phyloP scores from a whole-genome alignment of 352 stramenopile genomes.

The Aphanomyces invadans region DNA sequence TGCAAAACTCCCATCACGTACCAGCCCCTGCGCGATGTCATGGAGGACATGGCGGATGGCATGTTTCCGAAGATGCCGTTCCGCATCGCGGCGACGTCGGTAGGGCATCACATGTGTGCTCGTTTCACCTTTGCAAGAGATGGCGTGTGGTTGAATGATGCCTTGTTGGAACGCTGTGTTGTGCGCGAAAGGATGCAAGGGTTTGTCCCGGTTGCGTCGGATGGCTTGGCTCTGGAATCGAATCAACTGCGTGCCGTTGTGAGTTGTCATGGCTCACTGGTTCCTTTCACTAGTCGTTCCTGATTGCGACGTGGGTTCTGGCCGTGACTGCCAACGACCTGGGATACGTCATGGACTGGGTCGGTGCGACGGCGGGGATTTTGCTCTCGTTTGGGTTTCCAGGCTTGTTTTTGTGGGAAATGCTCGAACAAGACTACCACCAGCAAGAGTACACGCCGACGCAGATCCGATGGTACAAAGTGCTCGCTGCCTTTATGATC shows the following conservation, averaged over 20 bases:
- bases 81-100: conserved; percentile 31
- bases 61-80: conserved; percentile 35
- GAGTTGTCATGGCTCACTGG: no score
- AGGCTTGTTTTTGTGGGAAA: conserved; percentile 67
- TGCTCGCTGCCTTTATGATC: conserved; percentile 18
- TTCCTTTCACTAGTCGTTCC: conserved; percentile 63
- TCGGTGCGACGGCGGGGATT: conserved; percentile 63
- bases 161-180: no score
- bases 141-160: no score
- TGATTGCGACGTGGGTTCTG: conserved; percentile 53
- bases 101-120: not conserved
- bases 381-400: conserved; percentile 62
- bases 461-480: not conserved
- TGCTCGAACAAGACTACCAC: conserved; percentile 2
- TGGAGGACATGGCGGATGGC: not conserved
- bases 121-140: conserved; percentile 33
- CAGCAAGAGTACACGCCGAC: not conserved
- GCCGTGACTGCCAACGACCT: conserved; percentile 55
- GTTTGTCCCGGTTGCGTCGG: no score
- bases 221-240: no score
- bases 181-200: no score
- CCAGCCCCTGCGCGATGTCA: conserved; percentile 67
- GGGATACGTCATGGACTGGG: conserved; percentile 66
- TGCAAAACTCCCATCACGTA: conserved; percentile 82
- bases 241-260: no score